phyloP scores from a whole-genome alignment of 2,329 filamentous ascomycete species.

The Aphanocladium album region DNA sequence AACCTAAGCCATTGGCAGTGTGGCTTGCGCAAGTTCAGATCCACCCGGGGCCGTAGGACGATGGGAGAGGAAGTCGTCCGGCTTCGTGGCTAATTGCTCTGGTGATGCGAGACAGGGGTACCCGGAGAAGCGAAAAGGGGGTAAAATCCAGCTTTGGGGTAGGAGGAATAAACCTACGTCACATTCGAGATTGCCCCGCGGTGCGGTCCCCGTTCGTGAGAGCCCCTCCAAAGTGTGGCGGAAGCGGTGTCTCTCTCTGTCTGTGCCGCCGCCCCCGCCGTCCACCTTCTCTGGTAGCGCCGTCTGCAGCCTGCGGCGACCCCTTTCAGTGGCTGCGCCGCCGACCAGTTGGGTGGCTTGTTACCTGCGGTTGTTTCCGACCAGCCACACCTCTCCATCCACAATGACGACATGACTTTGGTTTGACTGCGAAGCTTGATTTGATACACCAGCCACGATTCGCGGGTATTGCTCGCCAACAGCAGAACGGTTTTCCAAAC shows the following conservation, averaged over 20 bases:
- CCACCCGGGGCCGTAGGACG: neutral
- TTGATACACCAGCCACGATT: neutral
- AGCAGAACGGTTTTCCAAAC: neutral
- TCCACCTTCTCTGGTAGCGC: neutral
- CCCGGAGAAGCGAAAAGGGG: neutral
- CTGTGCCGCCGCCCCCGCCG: neutral
- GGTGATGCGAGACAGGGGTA: neutral
- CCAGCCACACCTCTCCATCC: neutral
- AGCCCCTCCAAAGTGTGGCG: constrained; percentile 6
- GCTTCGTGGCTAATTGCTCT: neutral
- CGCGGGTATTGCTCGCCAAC: neutral
- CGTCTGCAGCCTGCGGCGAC: neutral
- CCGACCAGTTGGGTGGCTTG: neutral
- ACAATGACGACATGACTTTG: constrained; percentile 11
- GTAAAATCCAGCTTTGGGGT: neutral
- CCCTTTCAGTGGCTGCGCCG: neutral
- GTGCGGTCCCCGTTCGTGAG: neutral
- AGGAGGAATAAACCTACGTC: constrained; percentile 1
- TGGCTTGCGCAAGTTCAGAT: constrained; percentile 6
- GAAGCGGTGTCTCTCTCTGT: neutral
- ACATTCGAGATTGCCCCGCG: neutral
- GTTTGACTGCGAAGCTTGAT: neutral
- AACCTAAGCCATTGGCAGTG: neutral
- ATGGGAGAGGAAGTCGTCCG: neutral
- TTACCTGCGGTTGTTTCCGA: constrained; percentile 6